Conservation (phyloP, 495 filamentous ascomycete species). For the Podospora bellae-mahoneyi region DNA sequence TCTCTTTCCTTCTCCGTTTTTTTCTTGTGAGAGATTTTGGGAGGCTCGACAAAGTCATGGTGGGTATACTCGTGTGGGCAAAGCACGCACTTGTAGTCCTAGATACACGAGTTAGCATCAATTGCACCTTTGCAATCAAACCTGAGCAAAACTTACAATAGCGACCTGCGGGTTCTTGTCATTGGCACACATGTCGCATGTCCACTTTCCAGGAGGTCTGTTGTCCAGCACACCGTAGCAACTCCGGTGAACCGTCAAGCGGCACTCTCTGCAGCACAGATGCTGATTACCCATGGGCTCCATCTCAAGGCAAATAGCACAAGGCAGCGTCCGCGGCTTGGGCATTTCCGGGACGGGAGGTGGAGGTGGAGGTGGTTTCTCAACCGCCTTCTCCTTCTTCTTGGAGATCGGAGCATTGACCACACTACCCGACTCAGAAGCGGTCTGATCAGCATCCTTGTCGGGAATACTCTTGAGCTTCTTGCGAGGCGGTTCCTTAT, state of each 20-base stretch:
- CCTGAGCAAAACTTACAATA: conserved; percentile 55
- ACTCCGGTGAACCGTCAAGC: conserved; percentile 85
- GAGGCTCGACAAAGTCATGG: conserved; percentile 79
- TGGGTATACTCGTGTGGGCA: conserved; percentile 76
- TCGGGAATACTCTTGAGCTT: conserved; percentile 49
- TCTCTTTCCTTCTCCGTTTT: conserved; percentile 90
- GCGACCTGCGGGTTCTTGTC: conserved; percentile 84
- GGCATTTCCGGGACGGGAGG: conserved; percentile 68
- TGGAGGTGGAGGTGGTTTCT: conserved; percentile 45
- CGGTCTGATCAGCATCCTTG: conserved; percentile 48
- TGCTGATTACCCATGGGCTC: conserved; percentile 69
- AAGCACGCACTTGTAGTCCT: conserved; percentile 87
- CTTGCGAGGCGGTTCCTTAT: conserved; percentile 50
- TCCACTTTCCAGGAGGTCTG: conserved; percentile 76
- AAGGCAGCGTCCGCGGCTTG: conserved; percentile 72
- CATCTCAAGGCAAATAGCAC: conserved; percentile 75
- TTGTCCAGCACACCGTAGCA: conserved; percentile 82
- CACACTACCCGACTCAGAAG: conserved; percentile 32
- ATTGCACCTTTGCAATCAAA: background rate
- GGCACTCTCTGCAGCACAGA: conserved; percentile 77
- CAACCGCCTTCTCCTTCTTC: conserved; percentile 64
- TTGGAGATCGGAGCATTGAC: conserved; percentile 41
- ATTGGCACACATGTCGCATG: conserved; percentile 93
- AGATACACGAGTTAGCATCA: conserved; percentile 29
- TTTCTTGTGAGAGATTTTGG: conserved; percentile 75